Evolutionary conservation across 495 filamentous ascomycete genomes (phyloP).

Genomic region (Pyrenula aspistea): DNA sequence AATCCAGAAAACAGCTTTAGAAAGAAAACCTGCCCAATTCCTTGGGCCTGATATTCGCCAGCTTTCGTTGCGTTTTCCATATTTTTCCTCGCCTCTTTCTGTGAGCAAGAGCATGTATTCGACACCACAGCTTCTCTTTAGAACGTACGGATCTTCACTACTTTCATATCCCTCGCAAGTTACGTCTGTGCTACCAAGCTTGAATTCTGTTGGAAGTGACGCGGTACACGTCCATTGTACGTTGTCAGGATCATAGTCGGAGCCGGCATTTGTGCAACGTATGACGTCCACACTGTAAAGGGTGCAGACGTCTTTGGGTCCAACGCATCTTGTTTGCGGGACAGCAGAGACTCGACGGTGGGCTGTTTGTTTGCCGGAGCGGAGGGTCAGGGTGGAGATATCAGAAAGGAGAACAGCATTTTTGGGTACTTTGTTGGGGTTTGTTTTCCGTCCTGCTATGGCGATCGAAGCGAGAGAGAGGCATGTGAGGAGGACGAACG

Average conservation of each 20-base stretch:
- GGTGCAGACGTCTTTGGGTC: conserved; percentile 41
- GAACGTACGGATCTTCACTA: conserved; percentile 65
- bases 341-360: conserved; percentile 66
- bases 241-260: conserved; percentile 54
- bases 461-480: conserved; percentile 16
- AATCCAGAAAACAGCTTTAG: conserved; percentile 31
- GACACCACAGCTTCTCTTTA: conserved; percentile 86
- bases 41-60: conserved; percentile 6
- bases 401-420: conserved; percentile 61
- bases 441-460: conserved; percentile 6
- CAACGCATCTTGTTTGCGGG: conserved; percentile 74
- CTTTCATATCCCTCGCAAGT: conserved; percentile 79
- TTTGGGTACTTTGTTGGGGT: conserved; percentile 8
- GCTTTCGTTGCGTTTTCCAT: conserved; percentile 27
- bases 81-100: conserved; percentile 62
- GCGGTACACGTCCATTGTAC: conserved; percentile 86
- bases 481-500: conserved; percentile 22
- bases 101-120: conserved; percentile 81
- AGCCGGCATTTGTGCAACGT: conserved; percentile 78
- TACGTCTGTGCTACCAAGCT: conserved; percentile 82
- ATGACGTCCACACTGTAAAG: conserved; percentile 67
- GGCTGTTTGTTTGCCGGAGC: conserved; percentile 46
- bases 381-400: conserved; percentile 69
- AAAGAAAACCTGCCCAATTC: conserved; percentile 5
- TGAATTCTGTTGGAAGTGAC: conserved; percentile 67